Conservation (phyloP, 495 filamentous ascomycete genomes). For the Neurospora sp. region DNA sequence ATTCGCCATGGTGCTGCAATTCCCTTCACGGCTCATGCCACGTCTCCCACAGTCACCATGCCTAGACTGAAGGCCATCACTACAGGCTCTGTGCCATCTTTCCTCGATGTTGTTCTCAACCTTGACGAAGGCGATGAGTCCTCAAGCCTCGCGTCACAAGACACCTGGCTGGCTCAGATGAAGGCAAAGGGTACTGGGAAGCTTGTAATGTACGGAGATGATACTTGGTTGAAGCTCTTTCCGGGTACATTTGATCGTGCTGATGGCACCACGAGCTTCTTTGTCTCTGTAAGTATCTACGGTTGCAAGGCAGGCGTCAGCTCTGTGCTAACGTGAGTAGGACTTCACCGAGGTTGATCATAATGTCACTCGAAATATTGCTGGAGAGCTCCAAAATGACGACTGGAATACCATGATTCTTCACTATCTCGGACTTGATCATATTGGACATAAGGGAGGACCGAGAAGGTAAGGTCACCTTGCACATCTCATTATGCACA, state of each 20-base stretch:
- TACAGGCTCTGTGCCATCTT: constrained; percentile 91
- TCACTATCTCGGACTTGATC: constrained; percentile 93
- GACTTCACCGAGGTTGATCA: constrained; percentile 97
- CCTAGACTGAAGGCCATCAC: constrained; percentile 95
- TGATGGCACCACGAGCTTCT: constrained; percentile 95
- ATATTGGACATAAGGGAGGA: constrained; percentile 94
- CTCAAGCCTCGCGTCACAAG: constrained; percentile 74
- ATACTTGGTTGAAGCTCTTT: constrained; percentile 97
- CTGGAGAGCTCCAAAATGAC: constrained; percentile 56
- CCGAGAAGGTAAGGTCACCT: constrained; percentile 54
- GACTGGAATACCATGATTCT: constrained; percentile 94
- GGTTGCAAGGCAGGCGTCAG: neutral
- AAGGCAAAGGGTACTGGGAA: constrained; percentile 59
- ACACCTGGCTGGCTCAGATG: constrained; percentile 93
- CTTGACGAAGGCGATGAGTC: constrained; percentile 89
- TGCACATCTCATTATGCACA: no score
- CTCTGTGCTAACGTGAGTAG: constrained; percentile 33
- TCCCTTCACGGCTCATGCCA: constrained; percentile 94
- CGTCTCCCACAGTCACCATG: constrained; percentile 96
- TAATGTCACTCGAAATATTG: constrained; percentile 89
- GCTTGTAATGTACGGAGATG: constrained; percentile 92
- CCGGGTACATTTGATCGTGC: constrained; percentile 72
- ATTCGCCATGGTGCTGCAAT: constrained; percentile 74
- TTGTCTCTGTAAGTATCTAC: constrained; percentile 73
- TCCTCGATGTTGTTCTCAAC: constrained; percentile 93